These are phyloP conservation scores for Phytophthora parvispora DNA, from an alignment of 352 stramenopile genomes.

Conservation along the genomic window DNA sequence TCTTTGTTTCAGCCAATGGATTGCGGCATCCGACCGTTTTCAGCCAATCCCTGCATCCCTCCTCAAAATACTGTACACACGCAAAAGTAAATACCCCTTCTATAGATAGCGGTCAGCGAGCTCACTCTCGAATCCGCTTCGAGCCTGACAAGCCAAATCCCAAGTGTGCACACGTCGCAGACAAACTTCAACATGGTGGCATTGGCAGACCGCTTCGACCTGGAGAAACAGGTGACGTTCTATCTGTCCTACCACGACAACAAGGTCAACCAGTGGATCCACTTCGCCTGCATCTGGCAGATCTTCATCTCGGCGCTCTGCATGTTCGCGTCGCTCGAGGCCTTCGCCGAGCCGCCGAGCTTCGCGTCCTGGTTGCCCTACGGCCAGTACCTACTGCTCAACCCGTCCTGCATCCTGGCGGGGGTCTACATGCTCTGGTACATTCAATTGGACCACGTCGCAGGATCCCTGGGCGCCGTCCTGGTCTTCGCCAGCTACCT, in stretches of 20 bases:
- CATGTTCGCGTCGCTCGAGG: slow-evolving; percentile 57
- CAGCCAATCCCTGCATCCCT: neutral
- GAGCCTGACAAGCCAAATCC: slow-evolving; percentile 14
- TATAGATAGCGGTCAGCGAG: neutral
- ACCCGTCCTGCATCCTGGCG: slow-evolving; percentile 62
- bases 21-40: neutral
- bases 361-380: slow-evolving; percentile 37
- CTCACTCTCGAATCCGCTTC: slow-evolving; percentile 21
- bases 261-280: slow-evolving; percentile 83
- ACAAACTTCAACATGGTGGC: slow-evolving; percentile 31
- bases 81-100: neutral
- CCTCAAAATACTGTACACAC: neutral
- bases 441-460: slow-evolving; percentile 64
- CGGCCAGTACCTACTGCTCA: slow-evolving; percentile 69
- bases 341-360: slow-evolving; percentile 36
- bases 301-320: slow-evolving; percentile 85
- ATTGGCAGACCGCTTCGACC: slow-evolving; percentile 72
- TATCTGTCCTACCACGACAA: slow-evolving; percentile 91
- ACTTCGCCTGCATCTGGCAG: slow-evolving; percentile 88
- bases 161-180: slow-evolving; percentile 31
- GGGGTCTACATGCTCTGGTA: slow-evolving; percentile 87
- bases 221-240: slow-evolving; percentile 88
- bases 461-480: slow-evolving; percentile 60
- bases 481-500: slow-evolving; percentile 67
- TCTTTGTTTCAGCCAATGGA: slow-evolving; percentile 16